A percentile compares a stretch with the other conserved stretches of the same genome.
phyloP scores from a whole-genome alignment of 495 filamentous ascomycete species.

The Pyrenula aspistea region DNA sequence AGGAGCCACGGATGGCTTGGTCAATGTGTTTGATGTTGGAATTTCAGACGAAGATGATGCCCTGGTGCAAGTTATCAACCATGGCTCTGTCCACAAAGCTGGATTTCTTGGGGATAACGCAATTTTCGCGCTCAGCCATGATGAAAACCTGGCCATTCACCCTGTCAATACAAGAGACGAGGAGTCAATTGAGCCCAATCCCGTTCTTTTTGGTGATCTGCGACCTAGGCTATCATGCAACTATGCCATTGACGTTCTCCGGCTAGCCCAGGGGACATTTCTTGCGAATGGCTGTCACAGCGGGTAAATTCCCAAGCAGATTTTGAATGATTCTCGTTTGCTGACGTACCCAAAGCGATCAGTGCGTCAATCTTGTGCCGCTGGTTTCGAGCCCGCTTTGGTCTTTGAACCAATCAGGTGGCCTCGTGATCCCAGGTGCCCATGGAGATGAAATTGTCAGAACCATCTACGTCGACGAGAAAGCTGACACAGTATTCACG shows the following conservation, averaged over 20 bases:
- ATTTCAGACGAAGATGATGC: constrained; percentile 78
- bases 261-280: constrained; percentile 35
- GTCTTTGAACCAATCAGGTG: constrained; percentile 45
- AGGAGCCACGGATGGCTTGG: constrained; percentile 82
- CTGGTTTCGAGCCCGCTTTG: constrained; percentile 45
- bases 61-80: constrained; percentile 76
- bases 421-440: constrained; percentile 57
- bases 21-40: constrained; percentile 71
- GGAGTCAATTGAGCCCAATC: constrained; percentile 36
- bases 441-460: constrained; percentile 80
- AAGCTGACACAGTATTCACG: constrained; percentile 61
- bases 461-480: constrained; percentile 59
- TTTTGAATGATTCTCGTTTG: neutral
- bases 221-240: constrained; percentile 59
- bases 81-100: constrained; percentile 74
- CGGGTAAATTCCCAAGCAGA: no score
- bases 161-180: constrained; percentile 46
- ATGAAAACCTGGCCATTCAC: constrained; percentile 72
- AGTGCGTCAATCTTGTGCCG: constrained; percentile 53
- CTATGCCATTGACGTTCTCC: constrained; percentile 66
- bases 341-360: neutral
- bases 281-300: constrained; percentile 26
- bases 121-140: constrained; percentile 67
- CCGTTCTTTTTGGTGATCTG: constrained; percentile 63
- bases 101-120: constrained; percentile 60